Percentiles rank a stretch among this genome's conserved stretches.
Evolutionary conservation across 345 rosid species (phyloP).

Genomic region (Acer campestre): DNA sequence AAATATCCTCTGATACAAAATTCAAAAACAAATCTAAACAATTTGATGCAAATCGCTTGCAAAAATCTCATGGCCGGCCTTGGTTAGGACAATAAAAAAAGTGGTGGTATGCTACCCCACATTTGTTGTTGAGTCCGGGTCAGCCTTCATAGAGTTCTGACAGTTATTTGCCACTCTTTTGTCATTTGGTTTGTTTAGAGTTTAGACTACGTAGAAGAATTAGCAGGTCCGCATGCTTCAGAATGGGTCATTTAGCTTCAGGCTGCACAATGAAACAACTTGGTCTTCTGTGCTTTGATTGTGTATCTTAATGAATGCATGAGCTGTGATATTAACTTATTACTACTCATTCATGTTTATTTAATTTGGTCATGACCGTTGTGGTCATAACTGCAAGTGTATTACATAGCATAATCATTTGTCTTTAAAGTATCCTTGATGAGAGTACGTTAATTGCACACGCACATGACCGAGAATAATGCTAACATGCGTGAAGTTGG

Average conservation of each 20-base stretch:
- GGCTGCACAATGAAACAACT: background rate
- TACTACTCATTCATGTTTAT: background rate
- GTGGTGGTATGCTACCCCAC: too few relatives aligned
- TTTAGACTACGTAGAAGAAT: background rate
- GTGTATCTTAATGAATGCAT: background rate
- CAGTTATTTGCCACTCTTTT: background rate
- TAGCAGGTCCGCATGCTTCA: background rate
- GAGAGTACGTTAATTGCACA: background rate
- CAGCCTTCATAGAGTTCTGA: background rate
- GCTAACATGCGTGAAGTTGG: background rate
- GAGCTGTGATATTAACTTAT: background rate
- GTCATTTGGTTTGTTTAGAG: background rate
- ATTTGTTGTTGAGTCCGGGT: background rate
- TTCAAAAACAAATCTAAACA: too few relatives aligned
- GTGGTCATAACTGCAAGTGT: background rate
- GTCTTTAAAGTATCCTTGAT: background rate
- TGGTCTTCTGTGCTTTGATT: background rate
- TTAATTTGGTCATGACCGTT: background rate
- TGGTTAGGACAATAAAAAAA: background rate
- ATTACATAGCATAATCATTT: background rate
- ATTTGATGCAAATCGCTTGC: too few relatives aligned
- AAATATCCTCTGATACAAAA: too few relatives aligned
- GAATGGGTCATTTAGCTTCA: background rate
- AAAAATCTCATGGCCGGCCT: too few relatives aligned
- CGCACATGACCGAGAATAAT: background rate